Evolutionary conservation across 208 protist species (phyloP).

Genomic region (Angomonas ambiguus): DNA sequence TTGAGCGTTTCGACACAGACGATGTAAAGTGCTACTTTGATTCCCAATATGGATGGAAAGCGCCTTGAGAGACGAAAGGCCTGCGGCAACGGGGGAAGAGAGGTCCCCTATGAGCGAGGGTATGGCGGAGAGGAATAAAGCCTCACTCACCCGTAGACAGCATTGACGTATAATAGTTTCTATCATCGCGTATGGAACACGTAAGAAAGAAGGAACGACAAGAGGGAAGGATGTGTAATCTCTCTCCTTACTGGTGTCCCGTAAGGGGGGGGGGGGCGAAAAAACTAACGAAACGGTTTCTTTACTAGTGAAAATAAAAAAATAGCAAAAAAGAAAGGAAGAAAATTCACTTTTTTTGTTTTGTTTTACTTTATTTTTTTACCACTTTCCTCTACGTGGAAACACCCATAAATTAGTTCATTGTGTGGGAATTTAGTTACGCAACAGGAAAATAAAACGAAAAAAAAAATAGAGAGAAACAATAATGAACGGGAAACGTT

Average conservation of each 20-base stretch:
- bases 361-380: no score
- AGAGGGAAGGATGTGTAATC: background rate
- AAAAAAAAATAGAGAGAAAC: constrained; percentile 1
- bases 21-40: background rate
- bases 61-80: background rate
- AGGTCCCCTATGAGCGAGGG: background rate
- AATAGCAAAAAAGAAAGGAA: constrained; percentile 14
- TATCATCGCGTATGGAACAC: no score
- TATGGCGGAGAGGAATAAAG: no score
- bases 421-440: no score
- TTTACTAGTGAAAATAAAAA: background rate
- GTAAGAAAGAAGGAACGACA: background rate
- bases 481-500: background rate
- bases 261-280: no score
- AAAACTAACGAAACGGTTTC: background rate
- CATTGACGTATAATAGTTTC: no score
- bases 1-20: background rate
- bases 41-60: background rate
- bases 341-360: no score
- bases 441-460: background rate
- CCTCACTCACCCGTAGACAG: no score
- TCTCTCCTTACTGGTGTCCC: no score
- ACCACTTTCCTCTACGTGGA: no score
- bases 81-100: background rate
- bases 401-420: no score